Percentiles rank a stretch among this genome's conserved stretches.
Evolutionary conservation across 75 land plant species (phyloP).

Genomic region (Sequoia sempervirens): DNA sequence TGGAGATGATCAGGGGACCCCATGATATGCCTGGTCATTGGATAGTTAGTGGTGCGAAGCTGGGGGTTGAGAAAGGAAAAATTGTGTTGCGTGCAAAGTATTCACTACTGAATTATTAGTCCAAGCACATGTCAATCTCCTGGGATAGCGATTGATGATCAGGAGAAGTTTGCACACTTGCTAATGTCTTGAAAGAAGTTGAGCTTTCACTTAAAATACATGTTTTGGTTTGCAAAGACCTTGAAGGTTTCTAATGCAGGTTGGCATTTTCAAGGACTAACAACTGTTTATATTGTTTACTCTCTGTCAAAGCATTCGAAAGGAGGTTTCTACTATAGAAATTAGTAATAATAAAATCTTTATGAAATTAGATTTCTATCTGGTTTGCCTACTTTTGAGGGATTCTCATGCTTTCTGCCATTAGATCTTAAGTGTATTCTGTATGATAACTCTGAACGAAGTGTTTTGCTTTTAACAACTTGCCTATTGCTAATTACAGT

Average conservation of each 20-base stretch:
- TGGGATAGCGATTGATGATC: not conserved
- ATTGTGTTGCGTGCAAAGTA: conserved; percentile 80
- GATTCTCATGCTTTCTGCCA: not conserved
- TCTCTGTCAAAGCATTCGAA: not conserved
- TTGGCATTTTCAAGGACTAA: not conserved
- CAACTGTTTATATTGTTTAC: not conserved
- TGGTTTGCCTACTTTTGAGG: not conserved
- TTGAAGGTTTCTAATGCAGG: not conserved
- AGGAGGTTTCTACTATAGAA: not conserved
- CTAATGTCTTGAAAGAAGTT: not conserved
- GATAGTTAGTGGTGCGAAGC: conserved; percentile 89
- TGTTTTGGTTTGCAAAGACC: not conserved
- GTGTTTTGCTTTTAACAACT: not conserved
- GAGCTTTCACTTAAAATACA: not conserved
- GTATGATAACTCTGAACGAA: not conserved
- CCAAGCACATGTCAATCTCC: not conserved
- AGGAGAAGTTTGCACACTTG: not conserved
- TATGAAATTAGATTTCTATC: not conserved
- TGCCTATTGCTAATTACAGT: not conserved
- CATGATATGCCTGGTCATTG: conserved; percentile 93
- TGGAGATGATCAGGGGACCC: conserved; percentile 85
- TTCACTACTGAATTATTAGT: conserved; percentile 70
- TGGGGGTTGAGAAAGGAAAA: conserved; percentile 80
- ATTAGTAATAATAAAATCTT: not conserved
- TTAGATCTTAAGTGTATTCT: not conserved